Conservation (phyloP, 2,329 filamentous ascomycete genomes). For the Metarhizium sp. region DNA sequence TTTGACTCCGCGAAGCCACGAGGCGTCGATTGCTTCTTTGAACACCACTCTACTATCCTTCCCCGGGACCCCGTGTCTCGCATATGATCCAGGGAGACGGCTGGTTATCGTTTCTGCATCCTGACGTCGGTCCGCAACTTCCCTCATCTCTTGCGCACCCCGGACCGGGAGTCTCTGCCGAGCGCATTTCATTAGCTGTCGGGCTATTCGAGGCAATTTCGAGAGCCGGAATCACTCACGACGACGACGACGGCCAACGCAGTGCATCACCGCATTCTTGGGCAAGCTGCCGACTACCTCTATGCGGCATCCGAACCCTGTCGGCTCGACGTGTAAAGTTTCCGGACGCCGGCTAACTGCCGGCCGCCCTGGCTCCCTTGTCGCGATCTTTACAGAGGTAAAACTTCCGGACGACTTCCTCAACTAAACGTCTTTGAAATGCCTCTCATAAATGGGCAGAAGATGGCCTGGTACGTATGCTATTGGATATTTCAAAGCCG, state of each 20-base stretch:
- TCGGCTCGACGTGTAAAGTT: not conserved
- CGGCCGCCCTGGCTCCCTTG: not conserved
- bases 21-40: not conserved
- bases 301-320: not conserved
- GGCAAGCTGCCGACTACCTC: not conserved
- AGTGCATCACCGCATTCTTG: too few species aligned
- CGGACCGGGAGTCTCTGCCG: not conserved
- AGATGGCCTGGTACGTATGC: conserved; percentile 61
- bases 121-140: not conserved
- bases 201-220: not conserved
- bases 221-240: not conserved
- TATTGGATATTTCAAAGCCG: not conserved
- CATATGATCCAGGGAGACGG: not conserved
- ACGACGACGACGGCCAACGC: not conserved
- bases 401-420: not conserved
- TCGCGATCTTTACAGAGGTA: not conserved
- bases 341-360: not conserved
- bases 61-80: not conserved
- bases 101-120: not conserved
- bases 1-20: not conserved
- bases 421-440: conserved; percentile 30
- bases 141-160: not conserved
- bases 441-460: conserved; percentile 60
- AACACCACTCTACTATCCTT: not conserved
- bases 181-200: not conserved